Evolutionary conservation across 2,329 filamentous ascomycete species (phyloP).

Genomic region (Coniochaeta prunicola): DNA sequence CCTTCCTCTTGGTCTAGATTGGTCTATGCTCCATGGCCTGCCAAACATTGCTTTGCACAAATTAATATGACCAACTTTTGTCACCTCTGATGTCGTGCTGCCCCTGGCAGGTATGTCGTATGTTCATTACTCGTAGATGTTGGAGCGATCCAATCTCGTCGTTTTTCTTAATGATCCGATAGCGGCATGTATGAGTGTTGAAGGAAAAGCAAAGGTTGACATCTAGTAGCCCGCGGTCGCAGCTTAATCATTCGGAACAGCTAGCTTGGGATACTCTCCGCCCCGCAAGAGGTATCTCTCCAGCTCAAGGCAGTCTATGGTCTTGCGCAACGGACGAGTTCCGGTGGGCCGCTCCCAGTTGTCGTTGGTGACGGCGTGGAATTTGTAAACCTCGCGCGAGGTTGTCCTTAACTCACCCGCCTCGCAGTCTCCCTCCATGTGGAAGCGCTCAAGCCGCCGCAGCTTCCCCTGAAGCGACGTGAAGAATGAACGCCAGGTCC

Average conservation of each 20-base stretch:
- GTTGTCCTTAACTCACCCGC: slow-evolving; percentile 29
- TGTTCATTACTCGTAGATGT: neutral
- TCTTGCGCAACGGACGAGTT: slow-evolving; percentile 18
- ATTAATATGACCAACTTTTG: neutral
- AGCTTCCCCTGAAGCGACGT: slow-evolving; percentile 27
- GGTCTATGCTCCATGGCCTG: neutral
- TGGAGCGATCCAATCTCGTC: neutral
- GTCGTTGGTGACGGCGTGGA: slow-evolving; percentile 33
- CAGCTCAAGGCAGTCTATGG: slow-evolving; percentile 29
- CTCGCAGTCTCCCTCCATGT: slow-evolving; percentile 38
- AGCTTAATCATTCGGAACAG: neutral
- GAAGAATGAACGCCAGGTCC: slow-evolving; percentile 36
- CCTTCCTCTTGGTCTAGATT: neutral
- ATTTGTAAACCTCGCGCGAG: slow-evolving; percentile 32
- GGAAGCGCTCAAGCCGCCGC: slow-evolving; percentile 30
- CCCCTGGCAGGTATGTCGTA: neutral
- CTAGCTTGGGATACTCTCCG: slow-evolving; percentile 25
- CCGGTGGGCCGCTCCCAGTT: slow-evolving; percentile 25
- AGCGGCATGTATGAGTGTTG: neutral
- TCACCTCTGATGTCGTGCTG: neutral
- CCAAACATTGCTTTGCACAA: neutral
- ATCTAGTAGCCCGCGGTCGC: neutral
- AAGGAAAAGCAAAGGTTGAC: neutral
- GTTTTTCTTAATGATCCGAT: neutral
- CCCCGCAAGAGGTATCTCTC: slow-evolving; percentile 33